phyloP scores from a whole-genome alignment of 148 eudicot species.

The Pharnaceum exiguum region DNA sequence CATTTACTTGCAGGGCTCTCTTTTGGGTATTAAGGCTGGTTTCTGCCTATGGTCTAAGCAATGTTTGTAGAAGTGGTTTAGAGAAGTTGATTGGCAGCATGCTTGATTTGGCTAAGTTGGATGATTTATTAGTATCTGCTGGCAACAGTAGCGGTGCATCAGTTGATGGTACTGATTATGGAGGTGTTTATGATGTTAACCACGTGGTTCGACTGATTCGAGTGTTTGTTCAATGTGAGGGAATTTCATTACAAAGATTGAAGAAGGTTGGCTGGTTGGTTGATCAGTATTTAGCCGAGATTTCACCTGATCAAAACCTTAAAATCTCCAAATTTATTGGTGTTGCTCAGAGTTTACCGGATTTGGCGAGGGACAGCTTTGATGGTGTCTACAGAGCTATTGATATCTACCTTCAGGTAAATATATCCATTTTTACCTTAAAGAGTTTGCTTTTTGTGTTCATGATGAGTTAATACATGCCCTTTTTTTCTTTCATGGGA shows the following conservation, averaged over 20 bases:
- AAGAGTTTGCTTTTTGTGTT: not conserved
- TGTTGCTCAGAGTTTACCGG: conserved; percentile 70
- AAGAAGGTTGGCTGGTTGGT: conserved; percentile 55
- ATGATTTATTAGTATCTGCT: conserved; percentile 55
- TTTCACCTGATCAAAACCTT: conserved; percentile 72
- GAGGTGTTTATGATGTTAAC: conserved; percentile 76
- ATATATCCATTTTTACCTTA: conserved; percentile 1
- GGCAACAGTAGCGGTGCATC: not conserved
- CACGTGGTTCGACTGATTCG: conserved; percentile 61
- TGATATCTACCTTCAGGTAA: conserved; percentile 89
- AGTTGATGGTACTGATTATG: not conserved
- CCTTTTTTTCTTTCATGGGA: no score
- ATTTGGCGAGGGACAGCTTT: conserved; percentile 73
- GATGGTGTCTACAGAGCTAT: conserved; percentile 84
- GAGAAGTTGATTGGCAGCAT: conserved; percentile 56
- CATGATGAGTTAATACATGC: no score
- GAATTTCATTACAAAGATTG: conserved; percentile 30
- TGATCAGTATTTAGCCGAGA: conserved; percentile 76
- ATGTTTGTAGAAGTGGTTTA: conserved; percentile 38
- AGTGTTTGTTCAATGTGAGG: conserved; percentile 50
- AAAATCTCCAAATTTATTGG: conserved; percentile 63
- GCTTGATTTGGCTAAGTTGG: conserved; percentile 63
- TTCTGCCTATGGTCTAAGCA: conserved; percentile 42
- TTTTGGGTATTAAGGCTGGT: conserved; percentile 54
- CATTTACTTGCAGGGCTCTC: conserved; percentile 62